Conservation (phyloP, 2,329 filamentous ascomycete genomes). For the Aspergillus floridensis region DNA sequence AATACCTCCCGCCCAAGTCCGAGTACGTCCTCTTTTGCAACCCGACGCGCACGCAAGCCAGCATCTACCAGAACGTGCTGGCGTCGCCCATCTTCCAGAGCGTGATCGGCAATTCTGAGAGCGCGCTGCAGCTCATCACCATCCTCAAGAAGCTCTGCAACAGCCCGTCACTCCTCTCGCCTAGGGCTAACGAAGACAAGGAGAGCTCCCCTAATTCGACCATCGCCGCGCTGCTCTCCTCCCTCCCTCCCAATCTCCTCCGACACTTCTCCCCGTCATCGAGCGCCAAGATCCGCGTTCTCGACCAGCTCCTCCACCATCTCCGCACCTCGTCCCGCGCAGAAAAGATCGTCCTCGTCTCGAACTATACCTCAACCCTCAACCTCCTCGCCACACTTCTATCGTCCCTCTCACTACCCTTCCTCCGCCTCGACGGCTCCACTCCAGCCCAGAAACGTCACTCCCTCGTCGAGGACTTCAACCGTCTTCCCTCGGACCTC, state of each 20-base stretch:
- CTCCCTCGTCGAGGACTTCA: slow-evolving; percentile 68
- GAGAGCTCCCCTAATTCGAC: slow-evolving; percentile 49
- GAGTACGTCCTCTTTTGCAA: slow-evolving; percentile 67
- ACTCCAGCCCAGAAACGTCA: slow-evolving; percentile 65
- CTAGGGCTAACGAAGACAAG: slow-evolving; percentile 40
- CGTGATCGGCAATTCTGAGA: slow-evolving; percentile 61
- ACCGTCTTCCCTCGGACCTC: slow-evolving; percentile 54
- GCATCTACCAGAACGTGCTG: slow-evolving; percentile 63
- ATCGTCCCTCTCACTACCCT: slow-evolving; percentile 58
- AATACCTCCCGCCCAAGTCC: slow-evolving; percentile 65
- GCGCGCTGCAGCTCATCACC: slow-evolving; percentile 66
- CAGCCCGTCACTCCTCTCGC: slow-evolving; percentile 61
- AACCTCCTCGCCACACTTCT: slow-evolving; percentile 64
- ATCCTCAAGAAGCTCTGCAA: slow-evolving; percentile 74
- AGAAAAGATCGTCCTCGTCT: slow-evolving; percentile 73
- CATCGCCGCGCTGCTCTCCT: slow-evolving; percentile 49
- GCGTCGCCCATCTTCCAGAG: slow-evolving; percentile 62
- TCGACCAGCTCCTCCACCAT: slow-evolving; percentile 63
- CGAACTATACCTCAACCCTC: slow-evolving; percentile 71
- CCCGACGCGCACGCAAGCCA: slow-evolving; percentile 59
- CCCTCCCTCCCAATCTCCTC: slow-evolving; percentile 56
- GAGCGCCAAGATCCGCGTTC: slow-evolving; percentile 64
- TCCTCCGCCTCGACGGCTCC: slow-evolving; percentile 67
- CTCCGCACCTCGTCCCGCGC: slow-evolving; percentile 57
- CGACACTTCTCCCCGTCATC: slow-evolving; percentile 54